Evolutionary conservation across 2,329 filamentous ascomycete species (phyloP).

Genomic region (Pleoardoris graminearum): DNA sequence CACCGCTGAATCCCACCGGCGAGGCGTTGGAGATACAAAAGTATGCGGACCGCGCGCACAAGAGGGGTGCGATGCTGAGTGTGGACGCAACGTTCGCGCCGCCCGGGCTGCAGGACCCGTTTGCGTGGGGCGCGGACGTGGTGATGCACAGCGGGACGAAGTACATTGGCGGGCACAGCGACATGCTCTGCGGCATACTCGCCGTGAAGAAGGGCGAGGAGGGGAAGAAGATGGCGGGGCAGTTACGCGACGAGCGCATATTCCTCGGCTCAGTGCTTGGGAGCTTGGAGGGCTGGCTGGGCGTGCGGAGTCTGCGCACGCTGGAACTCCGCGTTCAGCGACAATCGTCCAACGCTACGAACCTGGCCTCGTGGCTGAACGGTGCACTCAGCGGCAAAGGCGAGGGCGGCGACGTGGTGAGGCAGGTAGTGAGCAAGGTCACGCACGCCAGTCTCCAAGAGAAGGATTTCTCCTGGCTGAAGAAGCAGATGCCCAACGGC

Average conservation of each 20-base stretch:
- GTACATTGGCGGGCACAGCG: slow-evolving; percentile 93
- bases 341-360: slow-evolving; percentile 72
- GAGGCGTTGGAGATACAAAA: slow-evolving; percentile 72
- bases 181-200: slow-evolving; percentile 87
- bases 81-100: slow-evolving; percentile 94
- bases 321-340: slow-evolving; percentile 79
- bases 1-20: slow-evolving; percentile 88
- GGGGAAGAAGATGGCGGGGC: slow-evolving; percentile 42
- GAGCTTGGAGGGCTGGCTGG: slow-evolving; percentile 88
- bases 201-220: slow-evolving; percentile 56
- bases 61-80: slow-evolving; percentile 72
- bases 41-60: slow-evolving; percentile 74
- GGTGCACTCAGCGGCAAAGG: slow-evolving; percentile 50
- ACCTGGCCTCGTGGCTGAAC: slow-evolving; percentile 73
- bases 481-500: slow-evolving; percentile 86
- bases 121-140: slow-evolving; percentile 77
- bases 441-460: slow-evolving; percentile 80
- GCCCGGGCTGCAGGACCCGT: slow-evolving; percentile 85
- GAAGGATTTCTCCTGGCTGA: slow-evolving; percentile 67
- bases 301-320: slow-evolving; percentile 81
- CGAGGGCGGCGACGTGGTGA: slow-evolving; percentile 51
- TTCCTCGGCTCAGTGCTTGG: slow-evolving; percentile 84
- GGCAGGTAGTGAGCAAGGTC: slow-evolving; percentile 62
- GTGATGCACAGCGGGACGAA: slow-evolving; percentile 95
- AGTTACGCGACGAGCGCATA: slow-evolving; percentile 70